A percentile compares a stretch with the other conserved stretches of the same genome.
Conservation (phyloP, 306 rosid genomes). For the Dryas octopetala region DNA sequence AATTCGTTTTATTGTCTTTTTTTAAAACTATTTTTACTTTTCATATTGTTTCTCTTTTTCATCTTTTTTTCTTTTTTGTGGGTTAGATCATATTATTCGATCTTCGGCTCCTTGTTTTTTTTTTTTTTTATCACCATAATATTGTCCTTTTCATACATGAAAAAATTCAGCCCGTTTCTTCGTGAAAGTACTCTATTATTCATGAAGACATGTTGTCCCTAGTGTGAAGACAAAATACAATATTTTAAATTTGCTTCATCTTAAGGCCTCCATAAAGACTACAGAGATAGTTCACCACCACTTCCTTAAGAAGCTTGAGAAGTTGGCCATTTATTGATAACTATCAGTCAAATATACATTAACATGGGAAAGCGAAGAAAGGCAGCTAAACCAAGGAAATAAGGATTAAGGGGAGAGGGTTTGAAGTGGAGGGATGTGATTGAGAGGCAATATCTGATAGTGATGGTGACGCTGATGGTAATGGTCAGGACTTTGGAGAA, state of each 20-base stretch:
- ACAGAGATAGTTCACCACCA: neutral
- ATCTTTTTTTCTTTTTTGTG: too few relatives aligned
- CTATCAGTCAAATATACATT: neutral
- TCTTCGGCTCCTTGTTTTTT: too few relatives aligned
- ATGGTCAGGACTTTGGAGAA: too few relatives aligned
- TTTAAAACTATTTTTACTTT: too few relatives aligned
- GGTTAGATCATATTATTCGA: too few relatives aligned
- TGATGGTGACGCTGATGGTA: too few relatives aligned
- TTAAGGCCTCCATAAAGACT: neutral
- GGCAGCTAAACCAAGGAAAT: neutral
- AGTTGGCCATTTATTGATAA: neutral
- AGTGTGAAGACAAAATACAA: neutral
- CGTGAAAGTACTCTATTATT: neutral
- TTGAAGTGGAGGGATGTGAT: neutral
- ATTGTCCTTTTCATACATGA: neutral
- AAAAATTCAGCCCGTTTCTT: neutral
- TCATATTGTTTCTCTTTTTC: too few relatives aligned
- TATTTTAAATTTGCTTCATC: neutral
- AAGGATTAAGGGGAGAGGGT: neutral
- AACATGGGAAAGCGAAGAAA: too few relatives aligned
- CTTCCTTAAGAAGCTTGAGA: neutral
- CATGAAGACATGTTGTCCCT: neutral
- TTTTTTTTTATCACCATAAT: too few relatives aligned
- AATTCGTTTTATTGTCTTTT: too few relatives aligned
- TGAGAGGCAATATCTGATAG: neutral